Evolutionary conservation across 1,284 basidiomycete genomes (phyloP), one percentile per base, ranked within the genome.

Genomic region (Ceratobasidium papillatum): DNA sequence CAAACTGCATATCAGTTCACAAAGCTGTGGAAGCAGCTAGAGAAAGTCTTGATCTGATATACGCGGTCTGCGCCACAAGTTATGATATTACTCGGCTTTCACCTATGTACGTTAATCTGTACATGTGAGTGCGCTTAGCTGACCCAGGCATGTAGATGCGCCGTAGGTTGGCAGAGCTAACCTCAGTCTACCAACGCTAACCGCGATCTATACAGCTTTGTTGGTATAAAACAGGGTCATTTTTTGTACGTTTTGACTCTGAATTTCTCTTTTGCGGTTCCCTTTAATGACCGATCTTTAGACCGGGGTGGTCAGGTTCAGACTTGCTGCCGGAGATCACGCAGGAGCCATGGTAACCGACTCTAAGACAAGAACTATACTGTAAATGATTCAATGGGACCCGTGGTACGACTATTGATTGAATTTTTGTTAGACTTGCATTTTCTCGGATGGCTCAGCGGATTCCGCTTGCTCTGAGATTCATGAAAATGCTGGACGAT

Each of bases 51-150:
- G 54, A 59, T 27, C 22, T 71, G 27, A 27, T 71, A 49, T 59
- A 71, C 34, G 54, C 52, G 3, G 43, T 71, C 11, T 71, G 66
- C 47, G 43, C 66, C 19, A 71, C 66, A 22, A 71, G 66, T 27
- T 71, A 45, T 52, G 66, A 71, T 32, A 71, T 71, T 41, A 71
- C 66, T 30, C 52, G 66, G 8, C 54, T 71, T 17, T 52, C 38
- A 32, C 52, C 54, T 17, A 59, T 71, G 66, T 71, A 49, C 2
- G 66, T 58, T 17, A 4, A 27, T 22, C 12, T 25, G 11, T 9
- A 62, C 25, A 22, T 51, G 4, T 19, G n/a, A 41, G n/a, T 62
- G 8, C 25, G 34, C 11, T n/a, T 27, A 14, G 12, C 59, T 62
- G 9, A 62, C 8, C 2, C 9, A 43, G 25, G 1, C 25, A 34